A percentile compares a stretch with the other conserved stretches of the same genome.
These are phyloP conservation scores for Gymnopilus junonius DNA, from an alignment of 768 basidiomycete genomes.

Conservation along the genomic window DNA sequence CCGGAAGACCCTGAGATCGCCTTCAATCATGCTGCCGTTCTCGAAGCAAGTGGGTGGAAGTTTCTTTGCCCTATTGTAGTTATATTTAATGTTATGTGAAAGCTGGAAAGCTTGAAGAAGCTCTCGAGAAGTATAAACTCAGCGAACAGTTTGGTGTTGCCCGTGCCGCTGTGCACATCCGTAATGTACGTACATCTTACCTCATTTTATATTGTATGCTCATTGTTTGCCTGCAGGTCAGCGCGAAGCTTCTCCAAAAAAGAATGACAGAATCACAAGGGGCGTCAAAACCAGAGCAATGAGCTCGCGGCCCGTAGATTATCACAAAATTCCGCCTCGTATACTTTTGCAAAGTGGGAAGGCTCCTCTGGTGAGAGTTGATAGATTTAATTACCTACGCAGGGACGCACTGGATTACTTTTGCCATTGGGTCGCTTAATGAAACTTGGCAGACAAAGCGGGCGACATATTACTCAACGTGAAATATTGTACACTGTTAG, in stretches of 20 bases:
- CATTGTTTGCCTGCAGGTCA: conserved; percentile 53
- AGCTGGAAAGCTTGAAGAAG: conserved; percentile 84
- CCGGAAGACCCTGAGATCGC: conserved; percentile 92
- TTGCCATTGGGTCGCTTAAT: neutral
- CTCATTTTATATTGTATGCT: conserved; percentile 17
- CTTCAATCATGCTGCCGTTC: conserved; percentile 89
- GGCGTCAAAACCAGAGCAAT: conserved; percentile 40
- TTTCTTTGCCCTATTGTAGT: conserved; percentile 10
- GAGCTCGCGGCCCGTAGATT: conserved; percentile 21
- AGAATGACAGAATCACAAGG: conserved; percentile 50
- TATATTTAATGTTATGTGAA: conserved; percentile 29
- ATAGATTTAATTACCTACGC: conserved; percentile 16
- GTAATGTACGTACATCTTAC: conserved; percentile 61
- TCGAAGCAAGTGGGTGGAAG: conserved; percentile 79
- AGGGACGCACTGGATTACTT: neutral
- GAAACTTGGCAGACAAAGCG: neutral
- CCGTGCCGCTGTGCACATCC: conserved; percentile 80
- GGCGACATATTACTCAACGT: neutral
- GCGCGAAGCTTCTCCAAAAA: conserved; percentile 78
- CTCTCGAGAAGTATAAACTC: conserved; percentile 80
- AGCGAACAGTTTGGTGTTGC: conserved; percentile 81
- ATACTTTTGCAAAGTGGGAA: conserved; percentile 24
- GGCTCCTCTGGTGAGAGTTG: neutral
- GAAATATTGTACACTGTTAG: conserved; percentile 9
- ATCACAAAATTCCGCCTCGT: neutral